Percentiles rank a stretch among this genome's conserved stretches.
phyloP scores from a whole-genome alignment of 2,329 filamentous ascomycete genomes.

The Stromatinia cepivora region DNA sequence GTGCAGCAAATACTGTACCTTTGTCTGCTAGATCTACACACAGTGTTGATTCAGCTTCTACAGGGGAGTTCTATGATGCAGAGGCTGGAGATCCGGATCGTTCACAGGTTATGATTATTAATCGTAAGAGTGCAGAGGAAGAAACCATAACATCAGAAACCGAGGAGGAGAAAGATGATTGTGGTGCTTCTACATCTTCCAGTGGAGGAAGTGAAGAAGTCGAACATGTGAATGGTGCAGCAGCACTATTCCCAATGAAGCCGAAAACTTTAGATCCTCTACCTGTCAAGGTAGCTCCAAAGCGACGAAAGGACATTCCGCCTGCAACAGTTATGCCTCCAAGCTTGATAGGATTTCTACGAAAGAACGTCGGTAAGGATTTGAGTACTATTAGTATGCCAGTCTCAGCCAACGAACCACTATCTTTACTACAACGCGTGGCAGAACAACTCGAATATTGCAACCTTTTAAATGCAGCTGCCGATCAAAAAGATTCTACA shows the following conservation, averaged over 20 bases:
- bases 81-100: conserved; percentile 60
- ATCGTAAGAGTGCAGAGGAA: conserved; percentile 65
- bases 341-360: conserved; percentile 87
- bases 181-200: conserved; percentile 60
- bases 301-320: conserved; percentile 69
- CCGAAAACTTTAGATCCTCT: conserved; percentile 77
- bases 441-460: conserved; percentile 93
- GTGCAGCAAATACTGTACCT: conserved; percentile 52
- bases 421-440: conserved; percentile 81
- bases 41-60: conserved; percentile 78
- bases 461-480: conserved; percentile 75
- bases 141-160: conserved; percentile 59
- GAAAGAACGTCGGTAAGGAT: conserved; percentile 98
- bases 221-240: conserved; percentile 55
- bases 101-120: conserved; percentile 74
- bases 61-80: conserved; percentile 95
- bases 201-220: conserved; percentile 55
- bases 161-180: conserved; percentile 50
- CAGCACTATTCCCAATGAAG: conserved; percentile 72
- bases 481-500: conserved; percentile 56
- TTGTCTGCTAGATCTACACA: conserved; percentile 49
- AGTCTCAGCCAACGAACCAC: conserved; percentile 91
- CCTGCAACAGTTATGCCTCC: conserved; percentile 78
- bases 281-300: conserved; percentile 64
- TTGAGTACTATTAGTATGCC: conserved; percentile 97